Percentiles rank a stretch among this genome's conserved stretches.
These are phyloP conservation scores for Combretum micranthum DNA, from an alignment of 345 rosid species.

Conservation along the genomic window DNA sequence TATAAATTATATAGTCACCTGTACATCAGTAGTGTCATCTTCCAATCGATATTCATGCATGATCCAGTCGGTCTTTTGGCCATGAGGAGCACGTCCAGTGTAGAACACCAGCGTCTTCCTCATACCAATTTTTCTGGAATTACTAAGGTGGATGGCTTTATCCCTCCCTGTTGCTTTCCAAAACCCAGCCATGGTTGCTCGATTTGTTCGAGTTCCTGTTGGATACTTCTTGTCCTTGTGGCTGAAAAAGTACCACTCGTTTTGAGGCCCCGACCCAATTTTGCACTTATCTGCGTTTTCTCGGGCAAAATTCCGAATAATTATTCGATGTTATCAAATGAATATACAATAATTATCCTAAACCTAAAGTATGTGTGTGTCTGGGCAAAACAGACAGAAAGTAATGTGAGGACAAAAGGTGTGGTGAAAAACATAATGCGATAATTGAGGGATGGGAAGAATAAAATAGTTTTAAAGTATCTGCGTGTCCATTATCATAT, in stretches of 20 bases:
- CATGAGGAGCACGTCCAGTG: constrained; percentile 98
- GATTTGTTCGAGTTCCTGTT: constrained; percentile 89
- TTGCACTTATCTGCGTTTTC: constrained; percentile 63
- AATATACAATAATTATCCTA: no score
- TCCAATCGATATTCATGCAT: constrained; percentile 99
- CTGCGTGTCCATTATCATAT: no score
- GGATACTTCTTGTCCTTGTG: constrained; percentile 99
- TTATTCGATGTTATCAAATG: no score
- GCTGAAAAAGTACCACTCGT: constrained; percentile 98
- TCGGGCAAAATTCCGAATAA: no score
- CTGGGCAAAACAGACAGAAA: no score
- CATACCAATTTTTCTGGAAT: constrained; percentile 81
- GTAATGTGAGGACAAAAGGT: no score
- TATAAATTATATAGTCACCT: constrained; percentile 27
- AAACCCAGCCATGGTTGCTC: constrained; percentile 95
- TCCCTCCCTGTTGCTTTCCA: constrained; percentile 99
- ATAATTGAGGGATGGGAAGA: no score
- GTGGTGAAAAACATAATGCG: no score
- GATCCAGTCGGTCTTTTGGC: constrained; percentile 97
- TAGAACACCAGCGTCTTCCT: constrained; percentile 97
- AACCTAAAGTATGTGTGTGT: no score
- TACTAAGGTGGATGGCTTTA: constrained; percentile 74
- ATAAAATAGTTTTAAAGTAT: no score
- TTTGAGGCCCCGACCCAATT: constrained; percentile 93
- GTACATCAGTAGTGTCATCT: constrained; percentile 42